These are phyloP conservation scores for Phytophthora hibernalis DNA, from an alignment of 352 stramenopile species.

Conservation along the genomic window DNA sequence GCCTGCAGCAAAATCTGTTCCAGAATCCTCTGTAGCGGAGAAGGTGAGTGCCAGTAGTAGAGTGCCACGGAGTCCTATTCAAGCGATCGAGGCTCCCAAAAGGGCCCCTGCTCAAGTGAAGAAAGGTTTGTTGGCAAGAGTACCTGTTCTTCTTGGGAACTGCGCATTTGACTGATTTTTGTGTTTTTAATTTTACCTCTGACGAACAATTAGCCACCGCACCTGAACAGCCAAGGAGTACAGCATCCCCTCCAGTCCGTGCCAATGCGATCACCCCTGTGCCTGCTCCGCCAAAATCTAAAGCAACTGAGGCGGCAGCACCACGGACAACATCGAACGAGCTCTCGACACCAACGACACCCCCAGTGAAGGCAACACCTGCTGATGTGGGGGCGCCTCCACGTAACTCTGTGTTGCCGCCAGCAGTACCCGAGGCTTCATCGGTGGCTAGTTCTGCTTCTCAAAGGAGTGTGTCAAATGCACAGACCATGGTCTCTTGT, in stretches of 20 bases:
- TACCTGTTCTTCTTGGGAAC: neutral
- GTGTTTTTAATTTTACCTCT: neutral
- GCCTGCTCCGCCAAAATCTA: slow-evolving; percentile 1
- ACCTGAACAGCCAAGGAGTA: slow-evolving; percentile 4
- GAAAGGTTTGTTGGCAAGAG: slow-evolving; percentile 19
- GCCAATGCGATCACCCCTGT: neutral
- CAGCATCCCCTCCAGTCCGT: neutral
- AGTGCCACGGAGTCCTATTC: slow-evolving; percentile 15
- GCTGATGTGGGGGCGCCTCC: neutral
- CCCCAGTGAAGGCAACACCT: neutral
- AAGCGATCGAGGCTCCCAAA: slow-evolving; percentile 2
- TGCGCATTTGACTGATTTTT: slow-evolving; percentile 4
- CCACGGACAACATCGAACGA: slow-evolving; percentile 2
- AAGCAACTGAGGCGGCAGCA: slow-evolving; percentile 3
- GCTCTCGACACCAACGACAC: neutral
- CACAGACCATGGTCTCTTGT: neutral
- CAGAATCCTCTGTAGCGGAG: neutral
- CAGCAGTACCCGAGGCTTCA: neutral
- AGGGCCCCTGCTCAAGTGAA: slow-evolving; percentile 1
- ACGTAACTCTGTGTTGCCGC: neutral
- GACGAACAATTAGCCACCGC: neutral
- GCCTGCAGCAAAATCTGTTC: slow-evolving; percentile 7
- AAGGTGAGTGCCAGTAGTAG: neutral
- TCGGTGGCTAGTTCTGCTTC: slow-evolving; percentile 3
- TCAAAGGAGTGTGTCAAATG: neutral